A percentile compares a stretch with the other conserved stretches of the same genome.
These are phyloP conservation scores for Neonectria hederae DNA, from an alignment of 2,329 filamentous ascomycete genomes.

Conservation along the genomic window DNA sequence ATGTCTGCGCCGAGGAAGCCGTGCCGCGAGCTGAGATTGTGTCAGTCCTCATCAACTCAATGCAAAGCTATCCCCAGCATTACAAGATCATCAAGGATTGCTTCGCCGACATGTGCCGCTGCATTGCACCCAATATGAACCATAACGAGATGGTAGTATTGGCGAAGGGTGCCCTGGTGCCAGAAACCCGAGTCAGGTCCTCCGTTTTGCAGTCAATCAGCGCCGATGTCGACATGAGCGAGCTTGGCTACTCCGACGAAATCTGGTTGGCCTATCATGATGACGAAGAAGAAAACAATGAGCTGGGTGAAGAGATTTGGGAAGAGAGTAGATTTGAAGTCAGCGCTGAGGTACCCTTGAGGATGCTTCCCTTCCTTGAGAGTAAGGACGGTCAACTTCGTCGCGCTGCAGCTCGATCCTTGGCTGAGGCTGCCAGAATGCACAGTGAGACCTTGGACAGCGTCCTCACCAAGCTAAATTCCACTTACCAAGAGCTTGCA, in stretches of 20 bases:
- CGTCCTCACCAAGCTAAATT: constrained; percentile 72
- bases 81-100: constrained; percentile 96
- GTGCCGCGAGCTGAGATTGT: constrained; percentile 82
- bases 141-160: constrained; percentile 77
- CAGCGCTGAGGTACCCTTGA: constrained; percentile 69
- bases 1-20: constrained; percentile 76
- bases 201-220: constrained; percentile 90
- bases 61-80: constrained; percentile 91
- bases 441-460: constrained; percentile 68
- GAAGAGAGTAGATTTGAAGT: constrained; percentile 87
- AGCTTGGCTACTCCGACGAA: constrained; percentile 85
- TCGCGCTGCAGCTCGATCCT: constrained; percentile 80
- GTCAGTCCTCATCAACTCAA: constrained; percentile 76
- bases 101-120: constrained; percentile 84
- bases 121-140: constrained; percentile 82
- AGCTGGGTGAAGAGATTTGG: constrained; percentile 89
- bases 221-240: constrained; percentile 89
- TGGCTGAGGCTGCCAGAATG: constrained; percentile 76
- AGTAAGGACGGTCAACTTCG: constrained; percentile 84
- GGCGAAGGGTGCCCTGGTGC: constrained; percentile 80
- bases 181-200: constrained; percentile 81
- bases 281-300: constrained; percentile 85
- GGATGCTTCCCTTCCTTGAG: constrained; percentile 81
- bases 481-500: constrained; percentile 79
- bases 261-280: constrained; percentile 96